Evolutionary conservation across 169 alveolate genomes (phyloP), one percentile per base, ranked within the genome.

Genomic region (Plasmodium knowlesi): DNA sequence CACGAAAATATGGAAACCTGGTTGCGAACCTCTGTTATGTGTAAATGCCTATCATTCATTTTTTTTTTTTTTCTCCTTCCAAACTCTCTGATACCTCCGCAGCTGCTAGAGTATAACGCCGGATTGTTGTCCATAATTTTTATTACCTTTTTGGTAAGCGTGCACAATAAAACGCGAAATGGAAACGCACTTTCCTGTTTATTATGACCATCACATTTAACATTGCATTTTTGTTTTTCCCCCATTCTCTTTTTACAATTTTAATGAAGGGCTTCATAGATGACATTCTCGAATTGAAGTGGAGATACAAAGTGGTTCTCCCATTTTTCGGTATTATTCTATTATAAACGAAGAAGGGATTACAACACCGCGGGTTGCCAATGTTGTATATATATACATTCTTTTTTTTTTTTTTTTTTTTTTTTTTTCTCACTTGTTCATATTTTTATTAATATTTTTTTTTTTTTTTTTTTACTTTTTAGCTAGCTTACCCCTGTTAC

Each of bases 301-400:
- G 99, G 99, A 97, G 99, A 95, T 97, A 98, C 94, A 98, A 98
- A 93, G 95, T 98, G 57, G 72, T 98, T 34, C 94, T 98, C 32
- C 99, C 99, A 8, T 96, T 96, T 73, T 94, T 98, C 39, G 99
- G 99, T 54, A 88, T 98, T 70, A 84, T 73, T 41, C 14, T 37
- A 12, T n/a, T 76, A 54, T 57, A 54, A 88, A 78, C 12, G 78
- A 57, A 88, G 57, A 86, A 34, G 61, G 41, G 43, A 50, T 28
- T 14, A 41, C 5, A 46, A 46, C 28, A 28, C 32, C 22, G 22
- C 19, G 41, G 71, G 61, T 54, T 82, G 34, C 22, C 25, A 30
- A 76, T 28, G 19, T 73, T 61, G 9, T 83, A 12, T 53, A 53
- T 82, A 2, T 82, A 3, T 39, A 53, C 67, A 28, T n/a, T 22